phyloP scores from a whole-genome alignment of 495 filamentous ascomycete genomes.

The Halenospora varia region DNA sequence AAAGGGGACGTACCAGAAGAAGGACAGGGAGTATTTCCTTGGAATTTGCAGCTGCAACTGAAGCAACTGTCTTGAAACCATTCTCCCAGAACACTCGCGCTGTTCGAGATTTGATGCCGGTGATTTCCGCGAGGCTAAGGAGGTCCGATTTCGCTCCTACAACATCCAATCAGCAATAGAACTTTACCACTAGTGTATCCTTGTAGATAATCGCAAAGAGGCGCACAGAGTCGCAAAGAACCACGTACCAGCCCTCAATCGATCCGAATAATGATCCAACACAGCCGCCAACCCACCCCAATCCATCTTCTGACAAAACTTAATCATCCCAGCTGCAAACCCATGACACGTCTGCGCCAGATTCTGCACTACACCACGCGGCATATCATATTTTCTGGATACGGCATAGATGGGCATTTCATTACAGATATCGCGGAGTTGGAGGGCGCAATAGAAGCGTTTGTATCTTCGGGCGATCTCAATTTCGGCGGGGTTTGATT shows the following conservation, averaged over 20 bases:
- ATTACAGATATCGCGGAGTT: slow-evolving; percentile 78
- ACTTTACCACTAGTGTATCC: background rate
- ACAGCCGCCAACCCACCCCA: slow-evolving; percentile 61
- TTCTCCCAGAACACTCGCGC: slow-evolving; percentile 75
- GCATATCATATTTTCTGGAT: slow-evolving; percentile 63
- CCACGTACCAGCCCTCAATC: slow-evolving; percentile 52
- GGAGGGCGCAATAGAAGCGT: slow-evolving; percentile 76
- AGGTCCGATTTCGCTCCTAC: slow-evolving; percentile 67
- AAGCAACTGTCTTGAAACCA: slow-evolving; percentile 63
- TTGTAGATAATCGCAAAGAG: background rate
- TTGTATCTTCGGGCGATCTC: slow-evolving; percentile 61
- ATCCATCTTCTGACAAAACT: slow-evolving; percentile 53
- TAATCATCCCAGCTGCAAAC: slow-evolving; percentile 73
- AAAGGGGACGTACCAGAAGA: slow-evolving; percentile 49
- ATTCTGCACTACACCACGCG: slow-evolving; percentile 67
- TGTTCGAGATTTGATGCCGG: slow-evolving; percentile 73
- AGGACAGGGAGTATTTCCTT: slow-evolving; percentile 66
- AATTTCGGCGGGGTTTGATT: slow-evolving; percentile 56
- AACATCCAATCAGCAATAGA: background rate
- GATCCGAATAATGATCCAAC: slow-evolving; percentile 72
- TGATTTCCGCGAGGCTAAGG: slow-evolving; percentile 68
- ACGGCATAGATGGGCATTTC: slow-evolving; percentile 69
- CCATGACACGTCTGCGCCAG: slow-evolving; percentile 73
- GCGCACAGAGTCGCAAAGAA: background rate
- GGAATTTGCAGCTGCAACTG: slow-evolving; percentile 63